Evolutionary conservation across 1,284 basidiomycete genomes (phyloP).

Genomic region (Cutaneotrichosporon sp.): DNA sequence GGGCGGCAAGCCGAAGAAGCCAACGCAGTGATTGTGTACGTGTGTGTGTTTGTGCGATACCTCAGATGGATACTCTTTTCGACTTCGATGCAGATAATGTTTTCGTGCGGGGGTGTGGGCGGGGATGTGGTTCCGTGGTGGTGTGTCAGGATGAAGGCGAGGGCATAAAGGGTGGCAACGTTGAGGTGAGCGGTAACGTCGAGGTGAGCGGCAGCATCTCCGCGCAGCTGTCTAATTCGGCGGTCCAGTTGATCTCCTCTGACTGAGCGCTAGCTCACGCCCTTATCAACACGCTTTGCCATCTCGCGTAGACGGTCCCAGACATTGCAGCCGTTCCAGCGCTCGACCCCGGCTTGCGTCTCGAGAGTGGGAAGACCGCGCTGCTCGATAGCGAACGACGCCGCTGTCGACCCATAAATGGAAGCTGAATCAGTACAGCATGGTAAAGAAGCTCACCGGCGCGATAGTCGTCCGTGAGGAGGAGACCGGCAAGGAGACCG

Average conservation of each 20-base stretch:
- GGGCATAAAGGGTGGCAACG: too few species aligned
- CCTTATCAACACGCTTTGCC: slow-evolving; percentile 4
- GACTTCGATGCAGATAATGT: slow-evolving; percentile 1
- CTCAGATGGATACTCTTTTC: slow-evolving; percentile 1
- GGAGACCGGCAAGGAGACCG: slow-evolving; percentile 69
- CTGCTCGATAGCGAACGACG: slow-evolving; percentile 79
- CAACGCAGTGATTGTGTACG: not conserved
- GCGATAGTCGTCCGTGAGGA: slow-evolving; percentile 56
- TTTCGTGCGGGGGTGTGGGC: not conserved
- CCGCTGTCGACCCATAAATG: slow-evolving; percentile 68
- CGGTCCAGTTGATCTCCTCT: not conserved
- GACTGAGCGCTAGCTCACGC: not conserved
- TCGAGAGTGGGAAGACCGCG: slow-evolving; percentile 59
- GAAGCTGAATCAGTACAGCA: slow-evolving; percentile 51
- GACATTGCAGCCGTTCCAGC: slow-evolving; percentile 63
- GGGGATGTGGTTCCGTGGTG: not conserved
- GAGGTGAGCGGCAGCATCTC: not conserved
- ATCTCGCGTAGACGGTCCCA: slow-evolving; percentile 26
- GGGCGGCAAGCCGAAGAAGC: slow-evolving; percentile 2
- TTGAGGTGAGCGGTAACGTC: not conserved
- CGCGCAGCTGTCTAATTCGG: not conserved
- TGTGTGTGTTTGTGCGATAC: slow-evolving; percentile 3
- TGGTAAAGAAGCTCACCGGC: slow-evolving; percentile 53
- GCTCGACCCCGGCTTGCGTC: slow-evolving; percentile 40
- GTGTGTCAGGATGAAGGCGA: too few species aligned